These are phyloP conservation scores for Lathyrus aphaca DNA, from an alignment of 306 rosid species.

Conservation along the genomic window DNA sequence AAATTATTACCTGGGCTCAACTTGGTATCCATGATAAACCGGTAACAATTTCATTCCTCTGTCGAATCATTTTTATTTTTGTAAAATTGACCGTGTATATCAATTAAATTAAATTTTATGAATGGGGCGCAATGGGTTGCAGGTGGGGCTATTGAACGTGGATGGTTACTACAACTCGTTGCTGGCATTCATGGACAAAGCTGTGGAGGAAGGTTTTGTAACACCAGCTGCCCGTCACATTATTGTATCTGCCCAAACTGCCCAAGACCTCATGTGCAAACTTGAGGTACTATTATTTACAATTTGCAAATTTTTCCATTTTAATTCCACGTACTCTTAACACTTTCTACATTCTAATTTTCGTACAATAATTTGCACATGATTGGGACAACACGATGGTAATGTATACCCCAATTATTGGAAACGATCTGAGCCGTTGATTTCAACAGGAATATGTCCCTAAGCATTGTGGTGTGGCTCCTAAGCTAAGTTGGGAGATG, in stretches of 20 bases:
- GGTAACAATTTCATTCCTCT: too few relatives aligned
- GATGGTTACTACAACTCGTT: slow-evolving; percentile 94
- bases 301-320: slow-evolving; percentile 3
- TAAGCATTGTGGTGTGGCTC: slow-evolving; percentile 62
- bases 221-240: slow-evolving; percentile 93
- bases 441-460: slow-evolving; percentile 69
- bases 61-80: too few relatives aligned
- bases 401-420: neutral
- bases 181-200: slow-evolving; percentile 86
- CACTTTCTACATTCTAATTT: neutral
- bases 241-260: slow-evolving; percentile 92
- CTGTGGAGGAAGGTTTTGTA: slow-evolving; percentile 96
- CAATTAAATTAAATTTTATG: neutral
- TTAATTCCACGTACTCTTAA: neutral
- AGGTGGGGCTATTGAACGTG: slow-evolving; percentile 96
- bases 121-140: slow-evolving; percentile 12
- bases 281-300: slow-evolving; percentile 65
- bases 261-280: slow-evolving; percentile 89
- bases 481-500: slow-evolving; percentile 81
- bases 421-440: slow-evolving; percentile 44
- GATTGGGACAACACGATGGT: slow-evolving; percentile 30
- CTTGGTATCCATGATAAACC: slow-evolving; percentile 94
- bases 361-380: neutral
- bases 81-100: too few relatives aligned
- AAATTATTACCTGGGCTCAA: slow-evolving; percentile 95